Conservation (phyloP, 805 yeast genomes). For the Barnettozyma sucrosica region DNA sequence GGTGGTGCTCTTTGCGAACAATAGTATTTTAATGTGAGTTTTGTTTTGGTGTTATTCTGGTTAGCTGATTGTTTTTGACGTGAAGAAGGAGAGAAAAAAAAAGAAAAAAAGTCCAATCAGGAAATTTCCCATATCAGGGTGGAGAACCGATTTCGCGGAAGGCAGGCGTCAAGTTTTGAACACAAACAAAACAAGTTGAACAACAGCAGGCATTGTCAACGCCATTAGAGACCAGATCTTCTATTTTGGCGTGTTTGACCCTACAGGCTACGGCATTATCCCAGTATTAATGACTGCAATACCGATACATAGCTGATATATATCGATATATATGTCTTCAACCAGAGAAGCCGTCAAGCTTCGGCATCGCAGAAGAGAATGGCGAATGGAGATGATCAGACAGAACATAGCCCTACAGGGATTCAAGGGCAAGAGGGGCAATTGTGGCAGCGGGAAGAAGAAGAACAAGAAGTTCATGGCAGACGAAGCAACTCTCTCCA, state of each 20-base stretch:
- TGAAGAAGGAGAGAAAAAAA: not conserved
- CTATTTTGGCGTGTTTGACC: not conserved
- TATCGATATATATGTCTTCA: too few species aligned
- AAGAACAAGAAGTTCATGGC: not conserved
- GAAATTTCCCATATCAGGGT: not conserved
- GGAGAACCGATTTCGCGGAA: not conserved
- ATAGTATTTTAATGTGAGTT: not conserved
- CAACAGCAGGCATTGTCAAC: too few species aligned
- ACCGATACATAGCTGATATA: not conserved
- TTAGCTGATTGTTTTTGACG: slow-evolving; percentile 7
- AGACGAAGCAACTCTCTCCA: slow-evolving; percentile 14
- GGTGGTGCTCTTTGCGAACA: not conserved
- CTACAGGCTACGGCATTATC: not conserved
- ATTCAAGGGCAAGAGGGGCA: slow-evolving; percentile 1
- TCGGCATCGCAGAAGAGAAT: not conserved
- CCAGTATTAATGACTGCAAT: not conserved
- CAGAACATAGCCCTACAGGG: not conserved
- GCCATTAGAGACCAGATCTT: too few species aligned
- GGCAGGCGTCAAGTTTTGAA: not conserved
- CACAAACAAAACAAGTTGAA: too few species aligned
- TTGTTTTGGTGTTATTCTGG: not conserved
- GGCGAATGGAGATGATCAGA: slow-evolving; percentile 2
- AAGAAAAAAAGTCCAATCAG: not conserved
- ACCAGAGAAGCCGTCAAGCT: not conserved
- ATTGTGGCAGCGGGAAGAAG: not conserved